A percentile compares a stretch with the other conserved stretches of the same genome.
phyloP scores from a whole-genome alignment of 83 land plant genomes.

The Thuja plicata region DNA sequence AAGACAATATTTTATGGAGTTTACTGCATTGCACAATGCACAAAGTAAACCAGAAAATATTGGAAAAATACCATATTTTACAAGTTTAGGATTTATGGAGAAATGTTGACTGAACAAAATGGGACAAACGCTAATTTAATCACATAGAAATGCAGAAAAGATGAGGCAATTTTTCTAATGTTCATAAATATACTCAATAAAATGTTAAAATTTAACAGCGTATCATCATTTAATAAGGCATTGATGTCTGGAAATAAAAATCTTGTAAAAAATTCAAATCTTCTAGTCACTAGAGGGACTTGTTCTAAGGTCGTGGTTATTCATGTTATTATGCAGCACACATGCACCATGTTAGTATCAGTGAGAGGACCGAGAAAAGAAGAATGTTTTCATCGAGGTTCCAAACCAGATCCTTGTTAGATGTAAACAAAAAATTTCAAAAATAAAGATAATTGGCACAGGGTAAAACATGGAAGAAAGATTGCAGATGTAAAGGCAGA shows the following conservation, averaged over 20 bases:
- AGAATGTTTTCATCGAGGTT: background rate
- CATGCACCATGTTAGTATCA: background rate
- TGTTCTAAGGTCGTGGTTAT: background rate
- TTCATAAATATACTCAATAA: background rate
- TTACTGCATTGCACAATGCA: background rate
- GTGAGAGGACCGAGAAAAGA: background rate
- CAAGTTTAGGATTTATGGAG: background rate
- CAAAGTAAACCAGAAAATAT: background rate
- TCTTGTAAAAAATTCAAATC: background rate
- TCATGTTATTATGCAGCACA: background rate
- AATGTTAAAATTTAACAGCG: background rate
- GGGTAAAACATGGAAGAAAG: background rate
- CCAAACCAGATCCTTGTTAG: background rate
- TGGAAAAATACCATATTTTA: background rate
- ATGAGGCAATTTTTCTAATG: background rate
- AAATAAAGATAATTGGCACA: background rate
- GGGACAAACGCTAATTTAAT: background rate
- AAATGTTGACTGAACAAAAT: background rate
- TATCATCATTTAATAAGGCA: background rate
- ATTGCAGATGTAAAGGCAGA: background rate
- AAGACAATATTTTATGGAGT: background rate
- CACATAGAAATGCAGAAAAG: background rate
- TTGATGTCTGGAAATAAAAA: background rate
- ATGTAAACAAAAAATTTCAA: background rate
- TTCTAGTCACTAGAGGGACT: background rate